phyloP scores from a whole-genome alignment of 1,284 basidiomycete genomes.

The Pseudozyma sp. region DNA sequence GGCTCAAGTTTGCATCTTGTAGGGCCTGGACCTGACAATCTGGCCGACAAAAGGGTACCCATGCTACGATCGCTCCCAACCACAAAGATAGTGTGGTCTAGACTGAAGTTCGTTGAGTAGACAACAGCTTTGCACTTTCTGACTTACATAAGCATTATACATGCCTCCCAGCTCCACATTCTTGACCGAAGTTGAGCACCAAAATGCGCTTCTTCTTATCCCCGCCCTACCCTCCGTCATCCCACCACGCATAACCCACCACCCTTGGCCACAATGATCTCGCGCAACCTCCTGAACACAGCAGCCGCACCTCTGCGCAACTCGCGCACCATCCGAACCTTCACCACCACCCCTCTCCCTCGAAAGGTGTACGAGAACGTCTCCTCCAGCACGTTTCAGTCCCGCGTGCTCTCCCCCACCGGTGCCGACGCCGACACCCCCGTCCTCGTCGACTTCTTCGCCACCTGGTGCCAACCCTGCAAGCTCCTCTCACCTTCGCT shows the following conservation, averaged over 20 bases:
- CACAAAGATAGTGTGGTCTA: too few relatives aligned
- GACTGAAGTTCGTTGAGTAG: too few relatives aligned
- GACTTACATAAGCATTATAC: too few relatives aligned
- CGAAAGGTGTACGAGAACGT: slow-evolving; percentile 36
- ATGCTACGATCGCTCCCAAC: too few relatives aligned
- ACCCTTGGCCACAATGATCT: background rate
- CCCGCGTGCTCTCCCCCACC: slow-evolving; percentile 23
- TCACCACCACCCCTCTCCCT: slow-evolving; percentile 1
- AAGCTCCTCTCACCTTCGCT: slow-evolving; percentile 58
- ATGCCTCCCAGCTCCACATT: too few relatives aligned
- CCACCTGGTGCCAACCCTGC: slow-evolving; percentile 61
- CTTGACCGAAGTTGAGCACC: too few relatives aligned
- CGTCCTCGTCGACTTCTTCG: slow-evolving; percentile 59
- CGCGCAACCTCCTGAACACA: background rate
- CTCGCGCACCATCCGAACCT: background rate
- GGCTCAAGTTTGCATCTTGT: too few relatives aligned
- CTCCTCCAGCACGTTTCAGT: slow-evolving; percentile 11
- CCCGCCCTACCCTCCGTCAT: background rate
- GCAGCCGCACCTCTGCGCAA: background rate
- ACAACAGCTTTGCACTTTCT: too few relatives aligned
- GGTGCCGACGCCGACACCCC: slow-evolving; percentile 24
- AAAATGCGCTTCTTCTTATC: background rate
- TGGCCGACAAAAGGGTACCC: too few relatives aligned
- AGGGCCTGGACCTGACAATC: too few relatives aligned
- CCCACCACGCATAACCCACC: too few relatives aligned